Percentiles rank a stretch among this genome's conserved stretches.
Evolutionary conservation across 1,284 basidiomycete species (phyloP).

Genomic region (Sutorius eximius): DNA sequence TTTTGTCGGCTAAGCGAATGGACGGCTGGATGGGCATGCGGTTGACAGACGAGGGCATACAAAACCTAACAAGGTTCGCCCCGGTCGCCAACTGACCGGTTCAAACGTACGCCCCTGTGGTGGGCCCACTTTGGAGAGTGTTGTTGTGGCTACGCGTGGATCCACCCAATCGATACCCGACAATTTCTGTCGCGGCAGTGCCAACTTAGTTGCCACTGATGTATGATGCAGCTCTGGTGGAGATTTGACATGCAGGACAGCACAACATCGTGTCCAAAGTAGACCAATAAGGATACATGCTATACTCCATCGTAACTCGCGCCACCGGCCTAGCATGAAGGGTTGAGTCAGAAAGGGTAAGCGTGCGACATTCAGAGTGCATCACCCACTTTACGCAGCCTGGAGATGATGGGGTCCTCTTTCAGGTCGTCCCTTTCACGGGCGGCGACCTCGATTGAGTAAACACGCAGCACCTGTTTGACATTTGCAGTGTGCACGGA

Average conservation of each 20-base stretch:
- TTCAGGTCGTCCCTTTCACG: constrained; percentile 78
- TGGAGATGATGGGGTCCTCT: constrained; percentile 73
- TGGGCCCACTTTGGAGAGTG: constrained; percentile 2
- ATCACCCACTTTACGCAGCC: constrained; percentile 68
- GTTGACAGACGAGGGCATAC: constrained; percentile 73
- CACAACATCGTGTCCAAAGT: constrained; percentile 14
- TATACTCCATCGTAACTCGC: constrained; percentile 81
- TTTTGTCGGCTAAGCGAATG: constrained; percentile 71
- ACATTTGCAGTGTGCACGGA: constrained; percentile 88
- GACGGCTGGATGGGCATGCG: constrained; percentile 90
- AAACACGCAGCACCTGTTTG: constrained; percentile 75
- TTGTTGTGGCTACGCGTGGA: background rate
- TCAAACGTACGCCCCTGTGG: background rate
- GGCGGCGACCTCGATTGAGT: constrained; percentile 84
- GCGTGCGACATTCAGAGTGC: constrained; percentile 5
- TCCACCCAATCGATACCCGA: constrained; percentile 2
- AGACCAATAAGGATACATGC: constrained; percentile 23
- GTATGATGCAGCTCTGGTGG: constrained; percentile 16
- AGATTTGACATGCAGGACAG: constrained; percentile 15
- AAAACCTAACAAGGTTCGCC: constrained; percentile 51
- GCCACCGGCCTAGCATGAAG: constrained; percentile 61
- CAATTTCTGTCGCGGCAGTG: constrained; percentile 20
- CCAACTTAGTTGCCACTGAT: constrained; percentile 24
- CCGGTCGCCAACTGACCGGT: constrained; percentile 18
- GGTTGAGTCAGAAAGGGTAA: constrained; percentile 12